phyloP scores from a whole-genome alignment of 1,284 basidiomycete species.

The Cryptococcus sp. region DNA sequence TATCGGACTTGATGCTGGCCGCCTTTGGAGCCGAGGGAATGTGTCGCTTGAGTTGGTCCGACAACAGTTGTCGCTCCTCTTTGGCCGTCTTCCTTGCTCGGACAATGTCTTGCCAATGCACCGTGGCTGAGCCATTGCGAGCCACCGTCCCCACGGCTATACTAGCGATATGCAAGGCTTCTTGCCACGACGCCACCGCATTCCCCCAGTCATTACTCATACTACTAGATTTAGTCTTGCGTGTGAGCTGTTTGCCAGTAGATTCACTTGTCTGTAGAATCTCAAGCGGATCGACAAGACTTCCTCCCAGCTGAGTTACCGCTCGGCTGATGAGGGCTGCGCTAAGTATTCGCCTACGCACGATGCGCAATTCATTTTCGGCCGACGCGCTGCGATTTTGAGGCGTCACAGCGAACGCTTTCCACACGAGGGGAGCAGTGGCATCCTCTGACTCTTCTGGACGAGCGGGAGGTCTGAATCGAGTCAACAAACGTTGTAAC shows the following conservation, averaged over 20 bases:
- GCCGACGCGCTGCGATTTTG: conserved; percentile 59
- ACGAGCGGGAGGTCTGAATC: conserved; percentile 4
- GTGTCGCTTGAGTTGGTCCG: conserved; percentile 24
- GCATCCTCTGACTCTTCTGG: conserved; percentile 1
- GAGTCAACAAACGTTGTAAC: conserved; percentile 10
- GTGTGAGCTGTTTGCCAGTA: conserved; percentile 23
- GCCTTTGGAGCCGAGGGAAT: conserved; percentile 12
- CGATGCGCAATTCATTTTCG: conserved; percentile 64
- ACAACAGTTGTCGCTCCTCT: conserved; percentile 16
- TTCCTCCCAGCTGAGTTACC: conserved; percentile 69
- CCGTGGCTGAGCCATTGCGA: conserved; percentile 9
- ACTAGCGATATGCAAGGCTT: conserved; percentile 33
- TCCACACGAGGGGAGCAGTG: conserved; percentile 32
- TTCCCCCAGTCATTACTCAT: conserved; percentile 73
- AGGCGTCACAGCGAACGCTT: conserved; percentile 70
- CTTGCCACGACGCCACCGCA: conserved; percentile 29
- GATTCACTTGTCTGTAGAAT: conserved; percentile 28
- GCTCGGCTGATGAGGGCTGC: conserved; percentile 60
- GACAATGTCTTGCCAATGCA: conserved; percentile 38
- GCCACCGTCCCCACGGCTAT: conserved; percentile 23
- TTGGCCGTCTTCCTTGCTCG: conserved; percentile 15
- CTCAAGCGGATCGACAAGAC: conserved; percentile 56
- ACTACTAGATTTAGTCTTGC: conserved; percentile 41
- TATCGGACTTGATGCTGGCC: conserved; percentile 17
- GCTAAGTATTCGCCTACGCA: conserved; percentile 57